Conservation (phyloP, 345 rosid genomes). For the Pelargonium nanum region DNA sequence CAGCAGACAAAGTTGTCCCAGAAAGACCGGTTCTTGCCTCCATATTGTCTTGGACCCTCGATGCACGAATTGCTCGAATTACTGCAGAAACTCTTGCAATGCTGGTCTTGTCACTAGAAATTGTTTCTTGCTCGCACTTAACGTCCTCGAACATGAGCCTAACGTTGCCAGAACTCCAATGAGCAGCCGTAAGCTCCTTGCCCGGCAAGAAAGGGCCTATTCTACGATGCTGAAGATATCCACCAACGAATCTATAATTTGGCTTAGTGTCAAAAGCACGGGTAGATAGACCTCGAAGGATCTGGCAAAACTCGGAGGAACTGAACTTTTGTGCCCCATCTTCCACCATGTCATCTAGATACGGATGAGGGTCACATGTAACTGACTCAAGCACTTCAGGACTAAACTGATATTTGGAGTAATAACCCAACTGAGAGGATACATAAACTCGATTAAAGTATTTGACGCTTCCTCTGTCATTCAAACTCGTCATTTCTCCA, state of each 20-base stretch:
- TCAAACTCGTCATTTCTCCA: no score
- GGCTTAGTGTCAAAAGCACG: background rate
- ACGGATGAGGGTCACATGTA: background rate
- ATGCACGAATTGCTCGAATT: background rate
- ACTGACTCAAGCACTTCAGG: background rate
- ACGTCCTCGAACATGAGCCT: background rate
- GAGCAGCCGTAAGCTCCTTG: background rate
- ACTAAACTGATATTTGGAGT: background rate
- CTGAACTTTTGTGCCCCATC: background rate
- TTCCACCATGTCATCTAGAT: background rate
- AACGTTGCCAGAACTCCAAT: background rate
- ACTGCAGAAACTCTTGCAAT: background rate
- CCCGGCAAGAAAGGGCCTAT: constrained; percentile 3
- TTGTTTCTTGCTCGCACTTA: background rate
- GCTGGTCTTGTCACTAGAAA: background rate
- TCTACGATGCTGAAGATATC: background rate
- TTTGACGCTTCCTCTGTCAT: no score
- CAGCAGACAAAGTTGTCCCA: background rate
- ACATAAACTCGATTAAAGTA: no score
- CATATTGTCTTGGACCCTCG: constrained; percentile 3
- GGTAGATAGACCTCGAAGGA: background rate
- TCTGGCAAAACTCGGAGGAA: background rate
- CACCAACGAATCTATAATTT: background rate
- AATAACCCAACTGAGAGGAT: background rate
- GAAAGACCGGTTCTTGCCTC: background rate